phyloP scores from a whole-genome alignment of 2,329 filamentous ascomycete genomes.

The Trichophyton verrucosum region DNA sequence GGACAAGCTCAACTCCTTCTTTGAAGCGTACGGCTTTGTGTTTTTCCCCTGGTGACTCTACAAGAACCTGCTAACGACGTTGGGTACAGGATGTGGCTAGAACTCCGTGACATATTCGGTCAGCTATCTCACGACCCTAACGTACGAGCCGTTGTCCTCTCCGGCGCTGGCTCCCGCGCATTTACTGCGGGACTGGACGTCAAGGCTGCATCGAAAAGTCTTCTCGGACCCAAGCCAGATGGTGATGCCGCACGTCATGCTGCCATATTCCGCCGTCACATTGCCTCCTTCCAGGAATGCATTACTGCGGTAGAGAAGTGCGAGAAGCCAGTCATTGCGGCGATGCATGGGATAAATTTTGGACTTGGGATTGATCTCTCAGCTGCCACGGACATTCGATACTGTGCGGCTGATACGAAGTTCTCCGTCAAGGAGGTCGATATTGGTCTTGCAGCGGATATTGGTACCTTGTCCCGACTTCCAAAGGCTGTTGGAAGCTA shows the following conservation, averaged over 20 bases:
- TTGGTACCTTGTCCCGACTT: constrained; percentile 36
- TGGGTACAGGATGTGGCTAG: constrained; percentile 62
- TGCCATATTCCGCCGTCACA: constrained; percentile 50
- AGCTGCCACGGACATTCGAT: constrained; percentile 32
- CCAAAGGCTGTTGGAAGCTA: constrained; percentile 36
- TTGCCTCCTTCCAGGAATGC: constrained; percentile 68
- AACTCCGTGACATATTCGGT: constrained; percentile 60
- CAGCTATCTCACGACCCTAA: constrained; percentile 58
- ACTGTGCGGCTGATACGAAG: constrained; percentile 25
- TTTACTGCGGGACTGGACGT: constrained; percentile 85
- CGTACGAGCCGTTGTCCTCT: constrained; percentile 66
- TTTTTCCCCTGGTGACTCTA: constrained; percentile 7
- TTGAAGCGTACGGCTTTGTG: constrained; percentile 43
- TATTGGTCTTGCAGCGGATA: constrained; percentile 38
- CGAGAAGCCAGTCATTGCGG: constrained; percentile 79
- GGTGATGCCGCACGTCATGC: constrained; percentile 55
- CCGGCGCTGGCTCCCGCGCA: constrained; percentile 66
- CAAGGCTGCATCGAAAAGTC: constrained; percentile 49
- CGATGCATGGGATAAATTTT: constrained; percentile 65
- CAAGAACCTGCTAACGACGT: not conserved
- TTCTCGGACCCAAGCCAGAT: constrained; percentile 26
- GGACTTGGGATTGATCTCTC: constrained; percentile 61
- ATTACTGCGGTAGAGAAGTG: constrained; percentile 69
- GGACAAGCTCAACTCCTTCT: constrained; percentile 77
- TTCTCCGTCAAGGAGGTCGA: constrained; percentile 40